phyloP scores from a whole-genome alignment of 1,284 basidiomycete species.

The Trametes sp. region DNA sequence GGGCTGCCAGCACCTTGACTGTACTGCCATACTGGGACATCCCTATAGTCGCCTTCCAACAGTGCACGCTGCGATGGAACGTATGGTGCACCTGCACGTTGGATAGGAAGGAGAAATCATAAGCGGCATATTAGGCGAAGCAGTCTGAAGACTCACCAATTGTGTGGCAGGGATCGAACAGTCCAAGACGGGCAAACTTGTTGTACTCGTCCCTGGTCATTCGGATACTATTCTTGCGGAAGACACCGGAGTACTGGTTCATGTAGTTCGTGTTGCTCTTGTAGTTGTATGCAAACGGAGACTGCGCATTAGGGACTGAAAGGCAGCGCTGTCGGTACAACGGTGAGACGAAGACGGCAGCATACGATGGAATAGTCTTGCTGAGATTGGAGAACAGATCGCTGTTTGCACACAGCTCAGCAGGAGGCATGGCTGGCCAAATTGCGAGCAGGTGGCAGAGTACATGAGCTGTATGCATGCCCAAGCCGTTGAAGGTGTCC shows the following conservation, averaged over 20 bases:
- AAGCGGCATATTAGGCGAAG: background rate
- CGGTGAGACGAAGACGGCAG: background rate
- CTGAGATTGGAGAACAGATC: background rate
- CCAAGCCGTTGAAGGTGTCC: no score
- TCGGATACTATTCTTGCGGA: background rate
- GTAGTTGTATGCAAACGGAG: background rate
- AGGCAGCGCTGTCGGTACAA: background rate
- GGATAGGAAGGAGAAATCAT: no score
- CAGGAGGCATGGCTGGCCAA: no score
- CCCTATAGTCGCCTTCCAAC: background rate
- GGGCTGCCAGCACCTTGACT: background rate
- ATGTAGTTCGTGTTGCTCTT: background rate
- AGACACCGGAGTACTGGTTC: background rate
- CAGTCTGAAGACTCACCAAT: no score
- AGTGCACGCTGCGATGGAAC: background rate
- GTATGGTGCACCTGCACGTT: slow-evolving; percentile 1
- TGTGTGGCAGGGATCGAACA: background rate
- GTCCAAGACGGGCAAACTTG: background rate
- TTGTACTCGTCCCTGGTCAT: slow-evolving; percentile 1
- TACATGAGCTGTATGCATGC: no score
- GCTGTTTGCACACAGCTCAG: background rate
- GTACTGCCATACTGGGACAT: slow-evolving; percentile 6
- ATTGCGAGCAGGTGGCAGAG: no score
- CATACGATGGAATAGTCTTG: background rate
- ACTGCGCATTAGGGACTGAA: background rate